A percentile compares a stretch with the other conserved stretches of the same genome.
Evolutionary conservation across 2,329 filamentous ascomycete genomes (phyloP).

Genomic region (Talaromyces sp.): DNA sequence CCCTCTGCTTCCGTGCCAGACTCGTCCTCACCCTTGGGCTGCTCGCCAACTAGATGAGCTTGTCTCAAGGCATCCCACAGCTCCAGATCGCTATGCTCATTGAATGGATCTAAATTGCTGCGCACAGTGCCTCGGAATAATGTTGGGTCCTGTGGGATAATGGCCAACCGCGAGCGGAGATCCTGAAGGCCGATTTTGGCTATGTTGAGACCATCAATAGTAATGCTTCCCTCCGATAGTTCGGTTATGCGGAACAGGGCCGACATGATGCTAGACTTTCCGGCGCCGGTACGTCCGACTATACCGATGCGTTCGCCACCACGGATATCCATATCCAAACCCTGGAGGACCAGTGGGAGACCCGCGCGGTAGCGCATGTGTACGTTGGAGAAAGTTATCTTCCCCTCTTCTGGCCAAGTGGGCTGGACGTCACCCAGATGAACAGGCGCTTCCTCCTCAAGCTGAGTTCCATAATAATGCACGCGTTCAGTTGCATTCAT

Average conservation of each 20-base stretch:
- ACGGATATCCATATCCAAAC: constrained; percentile 47
- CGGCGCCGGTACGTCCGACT: constrained; percentile 41
- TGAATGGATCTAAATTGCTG: constrained; percentile 42
- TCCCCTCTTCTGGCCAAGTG: constrained; percentile 80
- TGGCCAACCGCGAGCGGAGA: constrained; percentile 38
- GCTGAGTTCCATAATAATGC: constrained; percentile 77
- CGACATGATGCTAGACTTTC: constrained; percentile 44
- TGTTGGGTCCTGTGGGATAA: constrained; percentile 43
- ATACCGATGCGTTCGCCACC: constrained; percentile 46
- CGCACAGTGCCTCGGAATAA: constrained; percentile 41
- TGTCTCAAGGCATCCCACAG: constrained; percentile 43
- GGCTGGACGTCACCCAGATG: constrained; percentile 66
- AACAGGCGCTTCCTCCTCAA: constrained; percentile 84
- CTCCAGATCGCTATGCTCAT: constrained; percentile 41
- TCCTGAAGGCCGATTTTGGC: constrained; percentile 35
- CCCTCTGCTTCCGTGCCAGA: constrained; percentile 40
- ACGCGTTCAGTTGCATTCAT: constrained; percentile 96
- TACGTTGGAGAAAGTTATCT: constrained; percentile 69
- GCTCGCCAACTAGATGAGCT: constrained; percentile 42
- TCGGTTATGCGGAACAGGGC: constrained; percentile 41
- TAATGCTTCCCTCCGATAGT: constrained; percentile 34
- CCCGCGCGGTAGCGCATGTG: constrained; percentile 72
- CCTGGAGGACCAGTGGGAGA: constrained; percentile 67
- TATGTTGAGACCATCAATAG: constrained; percentile 41
- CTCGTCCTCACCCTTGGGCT: constrained; percentile 27